A percentile compares a stretch with the other conserved stretches of the same genome.
phyloP scores from a whole-genome alignment of 176 grass and related monocot genomes.

The Lolium rigidum region DNA sequence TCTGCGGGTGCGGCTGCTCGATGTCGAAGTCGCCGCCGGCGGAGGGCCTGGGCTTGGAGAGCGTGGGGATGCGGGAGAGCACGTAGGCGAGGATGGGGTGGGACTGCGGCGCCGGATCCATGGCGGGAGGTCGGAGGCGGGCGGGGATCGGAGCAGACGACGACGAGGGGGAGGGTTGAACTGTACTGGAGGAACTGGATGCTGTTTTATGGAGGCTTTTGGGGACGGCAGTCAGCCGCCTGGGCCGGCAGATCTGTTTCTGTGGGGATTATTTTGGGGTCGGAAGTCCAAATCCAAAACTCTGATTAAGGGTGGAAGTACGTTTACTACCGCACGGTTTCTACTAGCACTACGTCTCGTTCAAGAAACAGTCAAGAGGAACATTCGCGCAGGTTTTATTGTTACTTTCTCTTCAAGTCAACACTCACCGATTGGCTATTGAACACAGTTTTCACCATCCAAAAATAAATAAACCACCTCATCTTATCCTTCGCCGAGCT shows the following conservation, averaged over 20 bases:
- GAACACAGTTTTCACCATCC: background rate
- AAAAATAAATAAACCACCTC: background rate
- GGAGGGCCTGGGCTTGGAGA: constrained; percentile 44
- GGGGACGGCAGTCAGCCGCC: background rate
- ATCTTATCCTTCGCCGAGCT: no score
- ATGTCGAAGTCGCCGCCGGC: constrained; percentile 49
- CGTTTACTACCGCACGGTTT: constrained; percentile 2
- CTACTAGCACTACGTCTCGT: background rate
- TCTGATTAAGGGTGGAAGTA: background rate
- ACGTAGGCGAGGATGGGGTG: constrained; percentile 93
- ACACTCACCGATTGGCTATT: background rate
- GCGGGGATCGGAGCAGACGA: background rate
- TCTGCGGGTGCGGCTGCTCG: constrained; percentile 65
- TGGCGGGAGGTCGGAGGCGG: constrained; percentile 23
- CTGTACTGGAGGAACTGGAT: constrained; percentile 2
- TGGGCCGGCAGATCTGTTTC: constrained; percentile 33
- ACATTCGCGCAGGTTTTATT: background rate
- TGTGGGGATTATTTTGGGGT: background rate
- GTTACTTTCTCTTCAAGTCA: background rate
- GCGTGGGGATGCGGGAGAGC: constrained; percentile 61
- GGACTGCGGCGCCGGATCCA: constrained; percentile 86
- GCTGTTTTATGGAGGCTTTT: constrained; percentile 11
- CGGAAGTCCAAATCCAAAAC: background rate
- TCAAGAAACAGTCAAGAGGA: constrained; percentile 5
- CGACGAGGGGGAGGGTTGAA: background rate